Evolutionary conservation across 2,329 filamentous ascomycete genomes (phyloP), one percentile per base, ranked within the genome.

Genomic region (Simplicillium aogashimaense): DNA sequence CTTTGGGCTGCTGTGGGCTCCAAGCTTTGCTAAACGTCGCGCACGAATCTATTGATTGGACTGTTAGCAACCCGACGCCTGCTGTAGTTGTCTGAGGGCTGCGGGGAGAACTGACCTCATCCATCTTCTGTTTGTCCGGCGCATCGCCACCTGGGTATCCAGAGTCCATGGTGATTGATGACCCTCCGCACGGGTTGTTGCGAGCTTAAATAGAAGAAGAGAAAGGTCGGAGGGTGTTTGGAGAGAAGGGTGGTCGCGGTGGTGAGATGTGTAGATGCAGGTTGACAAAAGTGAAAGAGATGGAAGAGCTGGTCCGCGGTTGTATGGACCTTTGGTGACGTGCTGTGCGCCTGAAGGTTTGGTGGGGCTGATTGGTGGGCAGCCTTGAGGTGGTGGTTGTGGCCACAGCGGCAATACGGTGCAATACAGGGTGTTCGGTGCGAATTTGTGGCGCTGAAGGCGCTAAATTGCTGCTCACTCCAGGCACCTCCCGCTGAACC

Each of bases 71-170:
- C 5, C 20, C 20, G 20, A 25, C 9, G 20, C 20, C 9, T 25
- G 20, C 20, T 25, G 20, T 5, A 25, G 20, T 25, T 25, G 20
- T 9, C 20, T 25, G 31, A 33, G 11, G 36, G 9, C 18, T 31
- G 13, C 13, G 12, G 30, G 40, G 34, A 41, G 31, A 35, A 45
- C 58, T 53, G 55, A 67, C 71, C 66, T 74, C 67, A 44, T 74
- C 72, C 71, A 76, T 76, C 54, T 71, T 74, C 54, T 75, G 70
- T 52, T 70, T 67, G 50, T 76, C 72, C 16, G 73, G 73, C 44
- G 69, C 73, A 50, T 76, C 74, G 37, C 62, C 62, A 49, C 59
- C 59, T 34, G 56, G 51, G 48, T 57, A 58, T 25, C 20, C 20
- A 25, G 20, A 25, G 20, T 25, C 20, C 20, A 25, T 25, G 20